Evolutionary conservation across 2,329 filamentous ascomycete species (phyloP), one percentile per base, ranked within the genome.

Genomic region (Orbilia quercus): DNA sequence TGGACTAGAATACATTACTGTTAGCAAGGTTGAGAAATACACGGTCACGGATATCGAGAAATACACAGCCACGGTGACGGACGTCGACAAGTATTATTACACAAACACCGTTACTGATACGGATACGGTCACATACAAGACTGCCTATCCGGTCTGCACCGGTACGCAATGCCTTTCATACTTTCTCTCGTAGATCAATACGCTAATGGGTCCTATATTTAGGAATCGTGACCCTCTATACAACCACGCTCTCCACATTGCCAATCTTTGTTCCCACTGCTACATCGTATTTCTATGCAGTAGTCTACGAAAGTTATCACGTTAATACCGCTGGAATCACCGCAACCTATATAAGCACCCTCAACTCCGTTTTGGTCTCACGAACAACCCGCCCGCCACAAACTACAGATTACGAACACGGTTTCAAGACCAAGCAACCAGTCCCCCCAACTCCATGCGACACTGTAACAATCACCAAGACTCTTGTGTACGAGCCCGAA

Each of bases 71-170:
- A 62, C 58, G 5, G 47, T 63, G 16, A 50, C 42, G 5, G 42
- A 67, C 48, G 40, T 54, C 38, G 20, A 64, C n/a, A 54, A 65
- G 40, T 55, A 36, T 28, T 65, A 45, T 34, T 47, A 65, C 31
- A 65, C 60, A n/a, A 45, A 69, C 18, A 69, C 64, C 14, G 55
- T 69, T 28, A 69, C 65, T 22, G 50, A 55, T 31, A 53, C 44
- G 6, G 34, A 70, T n/a, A 70, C 65, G 11, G 64, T 69, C 34
- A 58, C 50, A 12, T 44, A 50, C n/a, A 28, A 54, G 40, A 50
- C 59, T 2, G 28, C 59, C 12, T 55, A 54, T 28, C 59, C 59
- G 36, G 50, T 28, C 31, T 58, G 54, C 38, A 58, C 20, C 31
- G 54, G 54, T 58, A 45, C n/a, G 36, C 45, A 34, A 28, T 7